These are phyloP conservation scores for Podaxis sp. DNA, from an alignment of 768 basidiomycete species.

Conservation along the genomic window DNA sequence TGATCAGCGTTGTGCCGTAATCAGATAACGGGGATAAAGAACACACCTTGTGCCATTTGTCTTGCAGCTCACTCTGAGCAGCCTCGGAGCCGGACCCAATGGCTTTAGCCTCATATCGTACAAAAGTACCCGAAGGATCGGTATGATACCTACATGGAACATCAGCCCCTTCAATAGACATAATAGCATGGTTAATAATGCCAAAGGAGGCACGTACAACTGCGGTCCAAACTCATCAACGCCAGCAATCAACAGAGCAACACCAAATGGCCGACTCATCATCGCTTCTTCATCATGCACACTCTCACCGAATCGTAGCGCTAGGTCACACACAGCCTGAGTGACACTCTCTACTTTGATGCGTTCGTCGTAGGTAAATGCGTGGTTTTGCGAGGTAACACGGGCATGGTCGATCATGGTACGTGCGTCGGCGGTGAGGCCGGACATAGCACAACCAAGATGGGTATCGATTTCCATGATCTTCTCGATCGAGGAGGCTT, in stretches of 20 bases:
- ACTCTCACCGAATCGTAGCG: slow-evolving; percentile 96
- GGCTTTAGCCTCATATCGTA: slow-evolving; percentile 96
- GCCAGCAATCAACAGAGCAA: slow-evolving; percentile 96
- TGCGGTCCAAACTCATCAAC: slow-evolving; percentile 95
- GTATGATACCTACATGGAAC: slow-evolving; percentile 76
- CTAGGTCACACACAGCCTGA: slow-evolving; percentile 97
- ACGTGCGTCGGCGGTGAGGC: slow-evolving; percentile 94
- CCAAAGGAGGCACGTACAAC: slow-evolving; percentile 54
- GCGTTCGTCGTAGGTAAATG: slow-evolving; percentile 94
- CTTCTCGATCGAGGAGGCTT: slow-evolving; percentile 95
- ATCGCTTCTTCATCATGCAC: slow-evolving; percentile 98
- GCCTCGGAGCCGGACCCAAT: slow-evolving; percentile 98
- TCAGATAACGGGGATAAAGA: background rate
- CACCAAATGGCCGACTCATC: slow-evolving; percentile 99
- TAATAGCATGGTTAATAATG: background rate
- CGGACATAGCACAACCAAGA: slow-evolving; percentile 97
- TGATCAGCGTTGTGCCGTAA: background rate
- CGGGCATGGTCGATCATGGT: slow-evolving; percentile 99
- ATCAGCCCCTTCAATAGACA: slow-evolving; percentile 1
- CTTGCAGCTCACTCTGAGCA: slow-evolving; percentile 94
- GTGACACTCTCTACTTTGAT: slow-evolving; percentile 98
- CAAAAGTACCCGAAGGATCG: slow-evolving; percentile 97
- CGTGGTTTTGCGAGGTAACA: slow-evolving; percentile 93
- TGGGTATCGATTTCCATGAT: slow-evolving; percentile 99
- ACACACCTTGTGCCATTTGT: slow-evolving; percentile 91